These are phyloP conservation scores for Talaromyces albobiverticillius DNA, from an alignment of 2,329 filamentous ascomycete species.

Conservation along the genomic window DNA sequence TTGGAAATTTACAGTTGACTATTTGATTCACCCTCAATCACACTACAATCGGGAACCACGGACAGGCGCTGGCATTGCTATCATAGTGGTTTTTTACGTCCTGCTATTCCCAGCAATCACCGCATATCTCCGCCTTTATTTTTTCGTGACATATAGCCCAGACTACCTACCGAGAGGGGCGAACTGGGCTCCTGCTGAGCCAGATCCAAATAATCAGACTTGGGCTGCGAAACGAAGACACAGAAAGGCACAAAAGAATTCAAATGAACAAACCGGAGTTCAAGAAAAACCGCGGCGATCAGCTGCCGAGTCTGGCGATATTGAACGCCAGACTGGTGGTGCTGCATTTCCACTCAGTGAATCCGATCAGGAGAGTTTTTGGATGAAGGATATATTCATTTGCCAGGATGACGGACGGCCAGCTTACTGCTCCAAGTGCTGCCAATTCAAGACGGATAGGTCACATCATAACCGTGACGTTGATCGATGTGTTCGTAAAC, in stretches of 20 bases:
- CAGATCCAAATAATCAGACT: slow-evolving; percentile 5
- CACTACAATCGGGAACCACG: slow-evolving; percentile 38
- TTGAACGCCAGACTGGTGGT: slow-evolving; percentile 22
- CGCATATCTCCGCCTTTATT: slow-evolving; percentile 69
- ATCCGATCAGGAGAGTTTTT: slow-evolving; percentile 71
- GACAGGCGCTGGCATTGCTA: slow-evolving; percentile 60
- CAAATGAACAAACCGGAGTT: slow-evolving; percentile 20
- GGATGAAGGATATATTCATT: slow-evolving; percentile 77
- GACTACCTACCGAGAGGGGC: slow-evolving; percentile 68
- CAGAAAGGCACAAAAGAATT: slow-evolving; percentile 21
- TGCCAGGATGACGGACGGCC: slow-evolving; percentile 83
- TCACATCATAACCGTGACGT: slow-evolving; percentile 83
- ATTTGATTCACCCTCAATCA: slow-evolving; percentile 58
- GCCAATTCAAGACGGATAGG: slow-evolving; percentile 83
- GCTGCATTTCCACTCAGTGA: slow-evolving; percentile 51
- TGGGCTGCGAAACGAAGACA: slow-evolving; percentile 21
- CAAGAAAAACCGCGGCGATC: slow-evolving; percentile 22
- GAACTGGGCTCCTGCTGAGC: not conserved
- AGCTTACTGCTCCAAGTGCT: slow-evolving; percentile 79
- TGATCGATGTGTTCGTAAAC: slow-evolving; percentile 76
- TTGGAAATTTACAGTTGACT: slow-evolving; percentile 57
- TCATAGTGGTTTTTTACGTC: slow-evolving; percentile 71
- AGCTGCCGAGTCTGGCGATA: slow-evolving; percentile 15
- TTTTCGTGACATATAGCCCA: slow-evolving; percentile 66
- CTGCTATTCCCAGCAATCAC: slow-evolving; percentile 64